Base-by-base conservation (phyloP, 768 basidiomycete species). In the Obba rivulosa region DNA sequence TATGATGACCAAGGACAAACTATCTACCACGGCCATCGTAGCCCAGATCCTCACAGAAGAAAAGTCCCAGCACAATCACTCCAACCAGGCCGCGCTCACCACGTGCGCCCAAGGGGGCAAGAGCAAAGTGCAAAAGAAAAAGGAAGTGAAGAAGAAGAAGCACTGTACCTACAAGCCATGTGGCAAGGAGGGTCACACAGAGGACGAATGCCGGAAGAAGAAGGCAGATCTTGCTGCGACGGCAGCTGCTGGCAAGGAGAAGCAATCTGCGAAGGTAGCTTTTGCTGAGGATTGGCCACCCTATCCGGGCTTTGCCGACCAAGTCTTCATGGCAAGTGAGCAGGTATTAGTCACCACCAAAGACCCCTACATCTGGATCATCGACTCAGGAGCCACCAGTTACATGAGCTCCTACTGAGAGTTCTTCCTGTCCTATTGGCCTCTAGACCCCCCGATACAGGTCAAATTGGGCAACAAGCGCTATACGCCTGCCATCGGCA, bases 351-450 rank as follows among this genome's bases (percentile, higher is more conserved):
- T n/a, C n/a, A n/a, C n/a, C n/a, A n/a, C n/a, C n/a, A n/a, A n/a
- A n/a, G n/a, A n/a, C n/a, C n/a, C n/a, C 4, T 50, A 56, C 44
- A 41, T 8, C 31, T 57, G 56, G 53, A 34, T 57, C 21, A 43
- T 58, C 36, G 49, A 56, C 41, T 58, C 54, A 0, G 49, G 57
- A 21, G 52, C 55, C 17, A 52, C 57, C 14, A 28, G 42, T 13
- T 42, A 41, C 38, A 59, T 59, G 57, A 37, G 23, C 24, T 50
- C 52, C 7, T 16, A 56, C 17, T 44, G 52, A 10, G 40, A 37
- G 3, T 45, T 38, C 18, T 56, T 59, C 45, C 5, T 17, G 14
- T 23, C 47, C 13, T 52, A 48, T 42, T 31, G 31, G 4, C 24
- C 40, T 4, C 53, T 54, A n/a, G n/a, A n/a, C n/a, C n/a, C n/a